Base-by-base conservation (phyloP, 1,284 basidiomycete species). In the Ustilago bromivora region DNA sequence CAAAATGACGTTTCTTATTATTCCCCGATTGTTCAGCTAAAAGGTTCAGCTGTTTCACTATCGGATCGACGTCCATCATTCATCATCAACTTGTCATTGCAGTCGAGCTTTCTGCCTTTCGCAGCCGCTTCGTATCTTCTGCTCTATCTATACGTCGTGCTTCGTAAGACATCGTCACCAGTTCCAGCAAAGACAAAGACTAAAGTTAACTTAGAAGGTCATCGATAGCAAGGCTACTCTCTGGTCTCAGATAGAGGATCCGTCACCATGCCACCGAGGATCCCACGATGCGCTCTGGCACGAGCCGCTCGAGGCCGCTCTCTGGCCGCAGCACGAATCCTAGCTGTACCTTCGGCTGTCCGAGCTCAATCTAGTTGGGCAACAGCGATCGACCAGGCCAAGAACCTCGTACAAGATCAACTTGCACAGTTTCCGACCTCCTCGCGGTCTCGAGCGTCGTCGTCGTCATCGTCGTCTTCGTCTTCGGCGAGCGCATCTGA, bases 321-420 rank as follows among this genome's bases (percentile, higher is more conserved):
- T 51, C 51, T 58, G n/a, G 34, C 52, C 0, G 35, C 66, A 15
- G 19, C 43, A 19, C 57, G 53, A 17, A 31, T 47, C 12, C 49
- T 71, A 10, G 28, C 54, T 7, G 40, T 51, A 8, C 49, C 58
- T 0, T 23, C 66, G 15, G 15, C 66, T 34, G 56, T 47, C 2
- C 66, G 71, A 36, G 57, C 62, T 43, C 75, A 77, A 23, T 77
- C 75, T 52, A 72, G 61, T 40, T 78, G 76, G 76, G 68, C 76
- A 4, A 53, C 72, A 1, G 76, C 65, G 13, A 61, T 78, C 32
- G 71, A 75, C 36, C 63, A 69, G 51, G 76, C 76, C 38, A 78
- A 78, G 52, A 76, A 57, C 41, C 69, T 71, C n/a, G 68, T 71
- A 17, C 71, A 74, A 53, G 66, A 74, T 28, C 71, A 74, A 51